Evolutionary conservation across 495 filamentous ascomycete species (phyloP).

Genomic region (Margaritispora aquatica): DNA sequence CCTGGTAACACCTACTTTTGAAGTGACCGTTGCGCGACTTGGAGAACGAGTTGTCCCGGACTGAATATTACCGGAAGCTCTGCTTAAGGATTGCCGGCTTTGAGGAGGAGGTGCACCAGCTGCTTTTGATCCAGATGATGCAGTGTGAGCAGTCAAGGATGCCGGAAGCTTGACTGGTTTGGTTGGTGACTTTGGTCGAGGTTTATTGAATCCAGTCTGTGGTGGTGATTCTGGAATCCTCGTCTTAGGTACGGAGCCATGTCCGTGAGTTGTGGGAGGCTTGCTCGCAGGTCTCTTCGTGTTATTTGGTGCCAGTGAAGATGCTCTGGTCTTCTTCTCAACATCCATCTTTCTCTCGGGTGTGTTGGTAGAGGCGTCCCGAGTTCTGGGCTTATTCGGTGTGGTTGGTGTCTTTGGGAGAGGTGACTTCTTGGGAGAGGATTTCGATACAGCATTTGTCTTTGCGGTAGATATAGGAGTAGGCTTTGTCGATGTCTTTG

Average conservation of each 20-base stretch:
- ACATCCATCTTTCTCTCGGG: slow-evolving; percentile 13
- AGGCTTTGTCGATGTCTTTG: slow-evolving; percentile 35
- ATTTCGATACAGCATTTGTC: slow-evolving; percentile 23
- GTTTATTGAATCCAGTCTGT: slow-evolving; percentile 44
- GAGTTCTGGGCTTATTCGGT: slow-evolving; percentile 6
- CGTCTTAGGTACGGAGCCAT: slow-evolving; percentile 30
- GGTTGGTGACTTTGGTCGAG: slow-evolving; percentile 59
- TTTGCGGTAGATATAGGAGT: slow-evolving; percentile 37
- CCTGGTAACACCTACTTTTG: slow-evolving; percentile 13
- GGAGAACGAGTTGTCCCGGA: slow-evolving; percentile 13
- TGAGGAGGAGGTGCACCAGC: slow-evolving; percentile 17
- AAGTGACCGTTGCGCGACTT: slow-evolving; percentile 13
- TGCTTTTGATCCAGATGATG: slow-evolving; percentile 53
- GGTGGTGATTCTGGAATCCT: slow-evolving; percentile 29
- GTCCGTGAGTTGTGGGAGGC: slow-evolving; percentile 25
- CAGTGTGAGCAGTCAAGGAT: slow-evolving; percentile 57
- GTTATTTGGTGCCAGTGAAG: slow-evolving; percentile 9
- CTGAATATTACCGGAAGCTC: slow-evolving; percentile 21
- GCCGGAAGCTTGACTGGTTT: slow-evolving; percentile 53
- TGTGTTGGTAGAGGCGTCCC: slow-evolving; percentile 2
- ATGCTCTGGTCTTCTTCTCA: slow-evolving; percentile 13
- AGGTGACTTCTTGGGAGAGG: slow-evolving; percentile 27
- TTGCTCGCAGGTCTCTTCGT: slow-evolving; percentile 20
- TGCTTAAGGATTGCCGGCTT: slow-evolving; percentile 15
- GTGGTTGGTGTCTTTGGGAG: slow-evolving; percentile 24